Evolutionary conservation across 176 grass and related monocot species (phyloP), one percentile per base, ranked within the genome.

Genomic region (Luzula sylvatica): DNA sequence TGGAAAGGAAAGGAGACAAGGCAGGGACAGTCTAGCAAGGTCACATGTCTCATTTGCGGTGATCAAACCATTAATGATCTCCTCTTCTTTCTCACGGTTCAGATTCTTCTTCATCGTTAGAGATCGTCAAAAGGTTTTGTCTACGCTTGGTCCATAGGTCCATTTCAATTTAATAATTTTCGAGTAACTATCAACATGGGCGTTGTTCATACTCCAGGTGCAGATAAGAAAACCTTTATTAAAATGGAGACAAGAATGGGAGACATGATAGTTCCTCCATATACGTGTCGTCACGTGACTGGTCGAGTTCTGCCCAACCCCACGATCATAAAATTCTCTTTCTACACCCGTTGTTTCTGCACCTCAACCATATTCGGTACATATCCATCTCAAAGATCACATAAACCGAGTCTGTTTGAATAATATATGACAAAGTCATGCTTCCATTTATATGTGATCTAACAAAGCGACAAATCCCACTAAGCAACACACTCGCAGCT

Each of bases 271-370:
- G 42, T 44, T 41, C 57, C 18, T 45, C 9, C 42, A 61, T 20
- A 0, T 4, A 64, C 60, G 60, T 64, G 60, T 50, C 60, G 47
- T 64, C 60, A 64, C 30, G 26, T 64, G 60, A 24, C 4, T 49
- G 14, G 43, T 64, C 23, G 8, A 35, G 29, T 5, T 29, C 60
- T 64, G 57, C 14, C 8, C 21, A 61, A 8, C 40, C 57, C 40
- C 21, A 46, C 39, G 30, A 61, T 42, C 21, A 18, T 8, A 45
- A 1, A 12, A 9, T 30, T 12, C 15, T 3, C 15, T 50, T 8
- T 15, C 43, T 28, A 49, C 25, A 20, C 60, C 20, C 8, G 60
- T 32, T 64, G 41, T 61, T 50, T 24, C 17, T 64, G 42, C 5
- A 64, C 42, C 60, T 4, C 17, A 11, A 13, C 3, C 13, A 29